phyloP scores from a whole-genome alignment of 306 rosid genomes.

The Quercus glauca region DNA sequence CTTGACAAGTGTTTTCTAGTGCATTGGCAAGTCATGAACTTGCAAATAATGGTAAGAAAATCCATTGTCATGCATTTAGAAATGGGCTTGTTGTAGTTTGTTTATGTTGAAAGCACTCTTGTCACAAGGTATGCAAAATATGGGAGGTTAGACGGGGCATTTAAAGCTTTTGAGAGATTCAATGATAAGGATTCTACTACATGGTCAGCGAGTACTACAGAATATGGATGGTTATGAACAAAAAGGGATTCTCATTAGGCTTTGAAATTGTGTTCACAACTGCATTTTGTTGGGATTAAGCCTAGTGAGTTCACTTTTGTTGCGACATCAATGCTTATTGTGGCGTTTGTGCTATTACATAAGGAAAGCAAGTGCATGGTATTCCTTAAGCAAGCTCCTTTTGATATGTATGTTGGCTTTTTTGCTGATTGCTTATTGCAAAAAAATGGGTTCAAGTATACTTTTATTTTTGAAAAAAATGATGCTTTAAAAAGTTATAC shows the following conservation, averaged over 20 bases:
- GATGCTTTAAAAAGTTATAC: too few relatives aligned
- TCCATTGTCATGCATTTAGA: conserved; percentile 48
- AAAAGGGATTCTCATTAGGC: conserved; percentile 65
- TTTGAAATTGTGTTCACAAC: conserved; percentile 45
- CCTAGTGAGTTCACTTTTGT: conserved; percentile 71
- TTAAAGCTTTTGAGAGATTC: conserved; percentile 46
- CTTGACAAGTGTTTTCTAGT: conserved; percentile 60
- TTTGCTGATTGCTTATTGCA: too few relatives aligned
- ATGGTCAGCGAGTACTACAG: conserved; percentile 77
- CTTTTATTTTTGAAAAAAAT: too few relatives aligned
- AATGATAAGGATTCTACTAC: conserved; percentile 68
- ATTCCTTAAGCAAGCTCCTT: conserved; percentile 66
- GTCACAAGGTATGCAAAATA: conserved; percentile 29
- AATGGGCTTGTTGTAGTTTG: conserved; percentile 54
- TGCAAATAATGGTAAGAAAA: conserved; percentile 52
- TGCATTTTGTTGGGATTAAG: conserved; percentile 55
- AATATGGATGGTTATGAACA: conserved; percentile 48
- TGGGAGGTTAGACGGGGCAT: conserved; percentile 68
- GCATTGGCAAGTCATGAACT: conserved; percentile 33
- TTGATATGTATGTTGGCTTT: conserved; percentile 65
- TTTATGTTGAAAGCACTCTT: conserved; percentile 62
- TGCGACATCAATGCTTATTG: conserved; percentile 75
- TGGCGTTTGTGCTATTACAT: conserved; percentile 49
- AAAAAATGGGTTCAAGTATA: too few relatives aligned
- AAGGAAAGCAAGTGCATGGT: conserved; percentile 76